phyloP scores from a whole-genome alignment of 495 filamentous ascomycete genomes.

The Penicillium alfredii region DNA sequence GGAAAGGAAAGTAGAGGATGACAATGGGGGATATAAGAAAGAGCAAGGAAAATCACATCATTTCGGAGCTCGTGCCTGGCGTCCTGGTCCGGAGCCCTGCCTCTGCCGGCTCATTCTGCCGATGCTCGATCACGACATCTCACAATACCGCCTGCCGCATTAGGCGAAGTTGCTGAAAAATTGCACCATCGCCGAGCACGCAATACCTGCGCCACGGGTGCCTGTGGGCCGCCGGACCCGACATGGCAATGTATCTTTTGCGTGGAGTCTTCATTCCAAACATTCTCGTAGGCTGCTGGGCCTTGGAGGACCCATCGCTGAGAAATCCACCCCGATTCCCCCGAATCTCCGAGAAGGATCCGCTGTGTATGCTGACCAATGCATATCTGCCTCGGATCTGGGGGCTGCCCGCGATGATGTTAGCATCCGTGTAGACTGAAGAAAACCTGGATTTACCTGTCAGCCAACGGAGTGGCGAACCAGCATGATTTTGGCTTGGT shows the following conservation, averaged over 20 bases:
- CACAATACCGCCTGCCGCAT: conserved; percentile 29
- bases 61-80: conserved; percentile 18
- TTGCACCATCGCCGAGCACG: conserved; percentile 39
- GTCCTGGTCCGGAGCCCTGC: conserved; percentile 19
- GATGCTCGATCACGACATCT: conserved; percentile 32
- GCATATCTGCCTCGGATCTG: background rate
- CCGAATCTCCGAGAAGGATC: background rate
- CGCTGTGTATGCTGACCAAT: background rate
- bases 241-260: too few relatives aligned
- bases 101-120: conserved; percentile 30
- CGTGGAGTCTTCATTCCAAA: too few relatives aligned
- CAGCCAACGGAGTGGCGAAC: too few relatives aligned
- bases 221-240: conserved; percentile 17
- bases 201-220: conserved; percentile 34
- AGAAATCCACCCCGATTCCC: conserved; percentile 18
- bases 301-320: conserved; percentile 8
- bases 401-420: conserved; percentile 11
- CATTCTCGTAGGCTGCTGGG: background rate
- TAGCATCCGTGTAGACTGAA: conserved; percentile 11
- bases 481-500: too few relatives aligned
- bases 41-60: conserved; percentile 32
- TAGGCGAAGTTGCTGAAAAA: conserved; percentile 12
- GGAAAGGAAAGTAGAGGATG: conserved; percentile 19
- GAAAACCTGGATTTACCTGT: too few relatives aligned
- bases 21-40: conserved; percentile 28